Conservation (phyloP, 805 yeast genomes). For the Starmerella sirachaensis region DNA sequence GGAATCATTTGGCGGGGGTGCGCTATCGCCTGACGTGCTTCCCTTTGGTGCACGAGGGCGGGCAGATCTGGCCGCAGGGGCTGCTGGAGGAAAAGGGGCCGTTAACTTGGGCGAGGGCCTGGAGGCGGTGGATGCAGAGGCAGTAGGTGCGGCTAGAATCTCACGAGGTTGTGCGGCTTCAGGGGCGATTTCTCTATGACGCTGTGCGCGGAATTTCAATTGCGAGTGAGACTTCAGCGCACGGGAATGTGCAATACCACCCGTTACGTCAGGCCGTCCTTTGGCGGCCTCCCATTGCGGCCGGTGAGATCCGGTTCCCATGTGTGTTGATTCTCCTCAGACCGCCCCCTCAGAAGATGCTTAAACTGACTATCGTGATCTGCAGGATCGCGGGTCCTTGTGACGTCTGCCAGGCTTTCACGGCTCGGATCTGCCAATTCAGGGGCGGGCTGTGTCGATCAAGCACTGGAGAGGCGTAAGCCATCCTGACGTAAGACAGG, state of each 20-base stretch:
- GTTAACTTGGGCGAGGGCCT: too few relatives aligned
- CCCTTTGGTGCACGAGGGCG: too few relatives aligned
- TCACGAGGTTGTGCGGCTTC: not conserved
- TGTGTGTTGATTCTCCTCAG: not conserved
- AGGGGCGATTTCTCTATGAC: not conserved
- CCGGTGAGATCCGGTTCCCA: slow-evolving; percentile 21
- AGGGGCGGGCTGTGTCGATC: too few relatives aligned
- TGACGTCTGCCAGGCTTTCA: too few relatives aligned
- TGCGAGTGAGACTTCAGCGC: slow-evolving; percentile 19
- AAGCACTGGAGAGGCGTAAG: too few relatives aligned
- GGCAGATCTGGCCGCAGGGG: too few relatives aligned
- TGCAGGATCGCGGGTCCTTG: not conserved
- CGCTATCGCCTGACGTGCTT: too few relatives aligned
- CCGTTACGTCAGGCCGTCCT: slow-evolving; percentile 13
- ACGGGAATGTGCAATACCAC: slow-evolving; percentile 20
- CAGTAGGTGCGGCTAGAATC: not conserved
- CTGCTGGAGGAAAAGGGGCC: too few relatives aligned
- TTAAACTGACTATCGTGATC: not conserved
- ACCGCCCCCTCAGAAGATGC: not conserved
- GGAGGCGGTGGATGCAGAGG: too few relatives aligned
- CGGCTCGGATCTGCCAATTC: too few relatives aligned
- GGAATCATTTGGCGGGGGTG: too few relatives aligned
- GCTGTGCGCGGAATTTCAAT: slow-evolving; percentile 19
- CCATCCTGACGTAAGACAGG: too few relatives aligned
- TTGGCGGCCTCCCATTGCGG: slow-evolving; percentile 22